Evolutionary conservation across 371 early-diverging fungal species (phyloP).

Genomic region (Syncephalastrum sp.): DNA sequence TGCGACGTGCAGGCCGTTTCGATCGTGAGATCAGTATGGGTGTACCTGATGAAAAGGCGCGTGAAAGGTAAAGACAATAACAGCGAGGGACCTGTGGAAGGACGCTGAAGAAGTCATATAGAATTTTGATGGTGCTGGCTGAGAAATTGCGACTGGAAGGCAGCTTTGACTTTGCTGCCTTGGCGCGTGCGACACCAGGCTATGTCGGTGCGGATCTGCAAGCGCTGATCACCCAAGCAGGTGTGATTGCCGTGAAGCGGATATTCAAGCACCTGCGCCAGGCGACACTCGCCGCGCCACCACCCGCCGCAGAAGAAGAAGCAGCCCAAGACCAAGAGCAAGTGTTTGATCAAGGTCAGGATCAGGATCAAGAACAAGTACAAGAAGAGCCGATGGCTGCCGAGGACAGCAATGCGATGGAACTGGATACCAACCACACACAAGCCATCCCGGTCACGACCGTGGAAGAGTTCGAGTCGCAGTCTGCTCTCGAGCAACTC

Average conservation of each 20-base stretch:
- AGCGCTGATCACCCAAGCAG: constrained; percentile 96
- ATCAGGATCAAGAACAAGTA: constrained; percentile 25
- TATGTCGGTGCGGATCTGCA: constrained; percentile 99
- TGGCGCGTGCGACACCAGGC: constrained; percentile 97
- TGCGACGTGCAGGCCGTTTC: constrained; percentile 98
- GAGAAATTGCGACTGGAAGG: constrained; percentile 85
- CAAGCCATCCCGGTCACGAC: constrained; percentile 41
- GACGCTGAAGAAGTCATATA: constrained; percentile 14
- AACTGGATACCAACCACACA: constrained; percentile 39
- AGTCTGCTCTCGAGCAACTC: constrained; percentile 57
- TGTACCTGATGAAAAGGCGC: constrained; percentile 94
- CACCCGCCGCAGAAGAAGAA: constrained; percentile 20
- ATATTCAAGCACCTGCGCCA: constrained; percentile 78
- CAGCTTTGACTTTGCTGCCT: constrained; percentile 82
- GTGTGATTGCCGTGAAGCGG: constrained; percentile 92
- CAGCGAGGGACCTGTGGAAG: neutral
- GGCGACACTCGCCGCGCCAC: constrained; percentile 29
- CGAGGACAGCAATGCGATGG: constrained; percentile 23
- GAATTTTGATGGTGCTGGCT: constrained; percentile 90
- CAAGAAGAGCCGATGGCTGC: constrained; percentile 25
- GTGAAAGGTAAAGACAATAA: constrained; percentile 70
- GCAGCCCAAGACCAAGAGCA: constrained; percentile 6
- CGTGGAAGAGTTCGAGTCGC: constrained; percentile 55
- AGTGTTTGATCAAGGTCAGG: too few relatives aligned
- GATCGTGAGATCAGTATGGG: constrained; percentile 98